Evolutionary conservation across 1,284 basidiomycete species (phyloP).

Genomic region (Apiotrichum sp.): DNA sequence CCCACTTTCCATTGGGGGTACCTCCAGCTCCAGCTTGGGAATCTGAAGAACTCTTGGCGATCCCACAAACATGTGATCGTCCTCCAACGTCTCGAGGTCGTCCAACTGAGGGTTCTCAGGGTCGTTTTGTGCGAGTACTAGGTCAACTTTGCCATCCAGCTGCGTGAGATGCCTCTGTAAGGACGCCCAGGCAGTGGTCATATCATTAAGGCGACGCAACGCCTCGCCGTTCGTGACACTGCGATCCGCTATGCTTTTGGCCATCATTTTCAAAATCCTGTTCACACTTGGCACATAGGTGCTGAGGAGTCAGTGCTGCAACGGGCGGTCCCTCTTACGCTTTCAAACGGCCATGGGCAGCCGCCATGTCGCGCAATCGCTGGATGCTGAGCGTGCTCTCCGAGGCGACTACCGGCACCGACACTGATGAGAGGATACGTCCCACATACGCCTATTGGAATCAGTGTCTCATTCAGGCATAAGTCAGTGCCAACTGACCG

Average conservation of each 20-base stretch:
- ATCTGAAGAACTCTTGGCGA: background rate
- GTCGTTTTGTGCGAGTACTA: constrained; percentile 24
- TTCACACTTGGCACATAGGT: constrained; percentile 81
- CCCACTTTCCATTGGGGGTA: background rate
- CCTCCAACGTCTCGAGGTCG: constrained; percentile 23
- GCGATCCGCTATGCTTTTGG: constrained; percentile 81
- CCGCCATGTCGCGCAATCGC: constrained; percentile 20
- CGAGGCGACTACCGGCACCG: constrained; percentile 22
- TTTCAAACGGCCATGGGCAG: constrained; percentile 30
- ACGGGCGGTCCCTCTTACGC: constrained; percentile 12
- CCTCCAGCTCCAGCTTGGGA: constrained; percentile 7
- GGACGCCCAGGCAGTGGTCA: constrained; percentile 23
- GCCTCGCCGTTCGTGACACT: constrained; percentile 93
- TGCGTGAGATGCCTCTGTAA: constrained; percentile 30
- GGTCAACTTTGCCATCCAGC: constrained; percentile 26
- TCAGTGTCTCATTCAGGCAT: too few species aligned
- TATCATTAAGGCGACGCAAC: constrained; percentile 55
- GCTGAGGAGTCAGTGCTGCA: constrained; percentile 44
- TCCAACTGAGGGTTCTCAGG: constrained; percentile 9
- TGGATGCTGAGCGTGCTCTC: constrained; percentile 27
- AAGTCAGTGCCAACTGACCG: constrained; percentile 14
- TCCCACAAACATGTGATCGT: constrained; percentile 5
- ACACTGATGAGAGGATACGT: constrained; percentile 18
- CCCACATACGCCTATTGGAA: constrained; percentile 27
- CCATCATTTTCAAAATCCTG: constrained; percentile 86